Conservation (phyloP, 768 basidiomycete genomes). For the Kwoniella mangroviensis region DNA sequence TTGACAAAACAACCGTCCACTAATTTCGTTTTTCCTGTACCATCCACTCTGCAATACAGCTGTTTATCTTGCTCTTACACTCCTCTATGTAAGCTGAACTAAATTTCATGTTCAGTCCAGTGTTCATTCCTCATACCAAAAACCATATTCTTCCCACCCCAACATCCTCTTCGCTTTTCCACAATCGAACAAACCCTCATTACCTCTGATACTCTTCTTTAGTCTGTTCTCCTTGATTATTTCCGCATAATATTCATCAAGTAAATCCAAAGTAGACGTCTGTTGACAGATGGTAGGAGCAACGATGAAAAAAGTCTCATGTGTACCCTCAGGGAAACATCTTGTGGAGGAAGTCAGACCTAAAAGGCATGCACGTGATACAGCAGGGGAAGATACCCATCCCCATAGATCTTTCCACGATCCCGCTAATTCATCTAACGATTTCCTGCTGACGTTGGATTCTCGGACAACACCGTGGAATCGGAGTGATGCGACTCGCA, state of each 20-base stretch:
- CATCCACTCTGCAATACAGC: too few relatives aligned
- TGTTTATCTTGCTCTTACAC: too few relatives aligned
- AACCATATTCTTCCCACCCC: slow-evolving; percentile 62
- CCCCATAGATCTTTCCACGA: slow-evolving; percentile 65
- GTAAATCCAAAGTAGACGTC: slow-evolving; percentile 59
- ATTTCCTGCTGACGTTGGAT: slow-evolving; percentile 59
- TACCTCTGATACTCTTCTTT: slow-evolving; percentile 43
- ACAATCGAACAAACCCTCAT: slow-evolving; percentile 67
- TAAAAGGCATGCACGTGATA: slow-evolving; percentile 68
- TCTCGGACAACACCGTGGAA: slow-evolving; percentile 41
- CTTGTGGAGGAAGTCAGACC: slow-evolving; percentile 62
- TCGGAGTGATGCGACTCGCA: slow-evolving; percentile 72
- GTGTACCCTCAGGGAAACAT: slow-evolving; percentile 56
- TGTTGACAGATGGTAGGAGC: slow-evolving; percentile 64
- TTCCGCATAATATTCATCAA: slow-evolving; percentile 62
- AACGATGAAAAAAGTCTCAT: slow-evolving; percentile 72
- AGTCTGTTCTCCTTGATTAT: slow-evolving; percentile 1
- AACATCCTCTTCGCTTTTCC: slow-evolving; percentile 66
- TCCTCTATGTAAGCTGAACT: too few relatives aligned
- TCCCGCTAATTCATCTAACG: slow-evolving; percentile 17
- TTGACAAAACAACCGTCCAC: too few relatives aligned
- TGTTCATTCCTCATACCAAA: slow-evolving; percentile 1
- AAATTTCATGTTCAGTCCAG: too few relatives aligned
- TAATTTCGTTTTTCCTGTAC: too few relatives aligned
- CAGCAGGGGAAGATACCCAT: slow-evolving; percentile 70